Conservation (phyloP, 164 flowering plant species). For the Chimonanthus salicifolius region DNA sequence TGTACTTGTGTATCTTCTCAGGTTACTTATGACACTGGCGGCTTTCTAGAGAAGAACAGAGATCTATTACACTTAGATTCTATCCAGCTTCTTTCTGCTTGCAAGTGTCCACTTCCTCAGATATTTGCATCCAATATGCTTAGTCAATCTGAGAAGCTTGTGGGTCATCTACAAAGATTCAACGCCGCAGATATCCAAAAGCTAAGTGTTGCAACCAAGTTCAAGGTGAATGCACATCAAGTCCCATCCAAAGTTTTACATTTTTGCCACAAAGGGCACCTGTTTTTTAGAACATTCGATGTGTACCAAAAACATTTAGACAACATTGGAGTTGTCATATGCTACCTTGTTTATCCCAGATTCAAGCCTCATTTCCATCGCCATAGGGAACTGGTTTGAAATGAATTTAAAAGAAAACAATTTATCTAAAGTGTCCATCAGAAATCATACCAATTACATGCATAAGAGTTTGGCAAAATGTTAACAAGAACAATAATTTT, state of each 20-base stretch:
- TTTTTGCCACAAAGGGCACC: background rate
- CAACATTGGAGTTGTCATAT: too few species aligned
- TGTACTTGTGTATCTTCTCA: slow-evolving; percentile 24
- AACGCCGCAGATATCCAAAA: slow-evolving; percentile 96
- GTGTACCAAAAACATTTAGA: too few species aligned
- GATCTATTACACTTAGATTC: slow-evolving; percentile 87
- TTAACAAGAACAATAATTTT: too few species aligned
- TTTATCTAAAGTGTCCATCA: too few species aligned
- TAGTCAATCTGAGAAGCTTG: slow-evolving; percentile 70
- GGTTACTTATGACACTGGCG: slow-evolving; percentile 91
- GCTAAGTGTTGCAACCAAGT: slow-evolving; percentile 91
- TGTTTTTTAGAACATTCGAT: background rate
- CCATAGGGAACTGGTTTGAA: too few species aligned
- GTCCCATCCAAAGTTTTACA: background rate
- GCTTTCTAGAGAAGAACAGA: slow-evolving; percentile 93
- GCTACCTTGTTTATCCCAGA: too few species aligned
- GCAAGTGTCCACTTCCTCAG: slow-evolving; percentile 79
- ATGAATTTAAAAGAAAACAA: too few species aligned
- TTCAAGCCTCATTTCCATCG: too few species aligned
- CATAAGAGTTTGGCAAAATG: too few species aligned
- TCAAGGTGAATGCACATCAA: slow-evolving; percentile 50
- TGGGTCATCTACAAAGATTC: slow-evolving; percentile 67
- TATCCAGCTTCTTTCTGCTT: slow-evolving; percentile 80
- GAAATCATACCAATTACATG: too few species aligned
- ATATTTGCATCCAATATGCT: slow-evolving; percentile 82